Evolutionary conservation across 2,329 filamentous ascomycete genomes (phyloP).

Genomic region (Orbilia javanica): DNA sequence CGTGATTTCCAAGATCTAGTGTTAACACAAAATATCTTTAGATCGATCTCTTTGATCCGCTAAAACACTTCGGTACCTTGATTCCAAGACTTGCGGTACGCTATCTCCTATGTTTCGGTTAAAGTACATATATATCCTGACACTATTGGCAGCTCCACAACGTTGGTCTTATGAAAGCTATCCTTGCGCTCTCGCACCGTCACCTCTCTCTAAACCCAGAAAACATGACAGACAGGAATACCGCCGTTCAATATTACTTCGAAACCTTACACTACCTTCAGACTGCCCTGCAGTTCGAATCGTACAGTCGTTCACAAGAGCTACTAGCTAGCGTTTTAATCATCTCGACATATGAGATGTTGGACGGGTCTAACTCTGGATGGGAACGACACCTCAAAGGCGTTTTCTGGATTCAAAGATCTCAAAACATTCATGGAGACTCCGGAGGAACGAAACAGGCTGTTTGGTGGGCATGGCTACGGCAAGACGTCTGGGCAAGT

Average conservation of each 20-base stretch:
- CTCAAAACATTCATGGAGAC: slow-evolving; percentile 73
- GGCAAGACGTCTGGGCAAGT: slow-evolving; percentile 76
- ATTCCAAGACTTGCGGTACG: slow-evolving; percentile 64
- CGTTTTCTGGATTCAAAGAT: slow-evolving; percentile 76
- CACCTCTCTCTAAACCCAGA: slow-evolving; percentile 67
- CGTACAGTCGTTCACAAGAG: slow-evolving; percentile 72
- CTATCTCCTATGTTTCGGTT: slow-evolving; percentile 66
- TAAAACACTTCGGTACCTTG: slow-evolving; percentile 64
- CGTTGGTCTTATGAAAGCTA: slow-evolving; percentile 71
- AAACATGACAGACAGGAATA: slow-evolving; percentile 63
- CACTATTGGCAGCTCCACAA: slow-evolving; percentile 68
- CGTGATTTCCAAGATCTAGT: not conserved
- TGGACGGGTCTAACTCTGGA: slow-evolving; percentile 70
- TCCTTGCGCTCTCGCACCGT: slow-evolving; percentile 71
- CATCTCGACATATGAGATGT: slow-evolving; percentile 76
- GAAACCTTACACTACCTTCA: slow-evolving; percentile 74
- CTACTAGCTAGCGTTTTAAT: slow-evolving; percentile 73
- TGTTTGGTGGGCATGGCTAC: slow-evolving; percentile 76
- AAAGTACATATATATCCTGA: slow-evolving; percentile 64
- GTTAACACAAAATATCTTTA: slow-evolving; percentile 16
- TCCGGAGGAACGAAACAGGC: slow-evolving; percentile 71
- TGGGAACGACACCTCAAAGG: slow-evolving; percentile 76
- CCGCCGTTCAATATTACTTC: slow-evolving; percentile 72
- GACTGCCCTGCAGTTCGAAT: slow-evolving; percentile 71
- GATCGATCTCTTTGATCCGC: slow-evolving; percentile 64